Base-by-base conservation (phyloP, 2,329 filamentous ascomycete species). In the Aureobasidium subglaciale region DNA sequence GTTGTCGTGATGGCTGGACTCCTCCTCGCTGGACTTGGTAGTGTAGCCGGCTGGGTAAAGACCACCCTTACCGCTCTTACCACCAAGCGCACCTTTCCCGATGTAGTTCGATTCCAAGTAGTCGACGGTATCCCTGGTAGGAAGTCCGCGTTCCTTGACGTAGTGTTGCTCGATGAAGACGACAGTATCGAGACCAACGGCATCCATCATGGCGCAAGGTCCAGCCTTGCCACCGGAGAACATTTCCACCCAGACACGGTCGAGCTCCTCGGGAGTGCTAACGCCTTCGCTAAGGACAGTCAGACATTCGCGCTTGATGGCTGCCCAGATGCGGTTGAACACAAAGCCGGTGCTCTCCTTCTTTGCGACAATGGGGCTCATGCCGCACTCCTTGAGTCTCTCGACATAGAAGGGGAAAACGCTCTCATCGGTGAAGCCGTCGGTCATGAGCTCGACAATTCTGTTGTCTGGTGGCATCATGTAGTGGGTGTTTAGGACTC, bases 241-340 rank as follows among this genome's bases (percentile, higher is more conserved):
- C 54, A 75, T 68, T 11, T 55, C 60, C 71, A 75, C 18, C 43
- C 43, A 81, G 5, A 81, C 62, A 1, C 60, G 60, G 56, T 82
- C 79, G 24, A 81, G 73, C 48, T 79, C 73, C n/a, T 72, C 65
- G 0, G 79, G 76, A 0, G 67, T 68, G 0, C 72, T 71, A 0
- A 81, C 76, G 0, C 71, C 78, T 48, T 81, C 78, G 0, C 74
- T 68, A 2, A 82, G 59, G 9, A 81, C 77, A 0, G 64, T 71
- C 50, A 82, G 58, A 0, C 67, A 64, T 59, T 82, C 79, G 2
- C 79, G 70, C 63, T 82, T 81, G 15, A 82, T 70, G 0, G 79
- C 79, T 0, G 79, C 79, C 78, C 79, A 82, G 0, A 82, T 63
- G 0, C 79, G 74, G 54, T 82, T 81, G 61, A 80, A 78, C 32